Conservation (phyloP, 495 filamentous ascomycete species). For the Hypoxylon subgilvum region DNA sequence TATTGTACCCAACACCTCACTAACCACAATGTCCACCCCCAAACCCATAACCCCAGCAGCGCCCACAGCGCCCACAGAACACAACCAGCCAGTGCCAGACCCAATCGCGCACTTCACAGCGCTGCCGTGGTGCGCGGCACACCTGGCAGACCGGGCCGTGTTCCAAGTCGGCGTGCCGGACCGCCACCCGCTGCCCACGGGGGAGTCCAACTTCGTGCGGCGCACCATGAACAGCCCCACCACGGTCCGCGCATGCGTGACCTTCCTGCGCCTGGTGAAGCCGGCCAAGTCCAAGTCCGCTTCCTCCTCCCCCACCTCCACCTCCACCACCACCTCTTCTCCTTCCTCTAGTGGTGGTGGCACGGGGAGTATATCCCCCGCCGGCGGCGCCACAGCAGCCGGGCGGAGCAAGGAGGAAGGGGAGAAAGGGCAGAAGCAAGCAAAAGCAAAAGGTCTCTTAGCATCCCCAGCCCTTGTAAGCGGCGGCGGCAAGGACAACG, state of each 20-base stretch:
- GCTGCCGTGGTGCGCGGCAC: conserved; percentile 63
- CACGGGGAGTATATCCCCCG: background rate
- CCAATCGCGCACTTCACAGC: conserved; percentile 53
- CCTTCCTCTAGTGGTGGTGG: background rate
- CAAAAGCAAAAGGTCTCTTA: background rate
- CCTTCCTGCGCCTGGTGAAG: conserved; percentile 44
- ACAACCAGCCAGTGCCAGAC: conserved; percentile 30
- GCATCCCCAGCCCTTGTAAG: conserved; percentile 5
- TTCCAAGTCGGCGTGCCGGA: conserved; percentile 48
- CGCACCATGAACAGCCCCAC: conserved; percentile 58
- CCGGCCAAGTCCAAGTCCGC: conserved; percentile 15
- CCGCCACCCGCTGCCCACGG: conserved; percentile 48
- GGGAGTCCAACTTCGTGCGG: conserved; percentile 63
- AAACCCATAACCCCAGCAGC: background rate
- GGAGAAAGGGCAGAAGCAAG: background rate
- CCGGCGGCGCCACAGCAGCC: background rate
- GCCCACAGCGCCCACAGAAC: conserved; percentile 1
- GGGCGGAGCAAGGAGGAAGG: background rate
- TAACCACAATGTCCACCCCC: conserved; percentile 3
- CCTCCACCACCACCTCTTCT: background rate
- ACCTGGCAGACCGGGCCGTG: conserved; percentile 52
- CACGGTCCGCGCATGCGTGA: conserved; percentile 58
- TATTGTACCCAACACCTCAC: too few relatives aligned
- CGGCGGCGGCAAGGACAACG: conserved; percentile 24
- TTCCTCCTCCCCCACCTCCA: background rate